Evolutionary conservation across 1,284 basidiomycete species (phyloP), one percentile per base, ranked within the genome.

Genomic region (Anthracocystis panici-leucophaei): DNA sequence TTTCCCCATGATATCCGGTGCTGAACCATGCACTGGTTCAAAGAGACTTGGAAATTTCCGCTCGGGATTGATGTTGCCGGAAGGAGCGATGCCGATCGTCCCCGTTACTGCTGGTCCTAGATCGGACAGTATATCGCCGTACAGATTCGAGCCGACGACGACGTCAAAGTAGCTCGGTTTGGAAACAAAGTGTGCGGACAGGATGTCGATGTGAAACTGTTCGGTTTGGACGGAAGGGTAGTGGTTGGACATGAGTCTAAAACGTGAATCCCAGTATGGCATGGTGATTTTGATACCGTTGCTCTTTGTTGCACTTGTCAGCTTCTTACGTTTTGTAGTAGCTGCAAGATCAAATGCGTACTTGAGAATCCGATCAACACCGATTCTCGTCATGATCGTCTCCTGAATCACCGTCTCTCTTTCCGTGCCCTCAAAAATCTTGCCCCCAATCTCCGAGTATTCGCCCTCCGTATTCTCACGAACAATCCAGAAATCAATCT

Each of bases 401-500:
- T 87, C 88, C 65, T 87, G 87, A 2, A 86, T 82, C 6, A 85
- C 86, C 3, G 83, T 76, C 65, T 87, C 86, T 38, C 82, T 75
- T 1, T 81, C 78, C 20, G 85, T 85, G 1, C 86, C 86, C 18
- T 78, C 75, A 58, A 86, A 85, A 45, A 86, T 86, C 54, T 83
- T 79, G 4, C 89, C 88, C 25, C 89, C 89, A 25, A 88, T 87
- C 6, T 88, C 88, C 5, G 87, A 87, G 78, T 89, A 89, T 76
- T 89, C 88, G 41, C 89, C 89, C 78, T 89, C 89, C n/a, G 87
- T 88, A 70, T 89, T 90, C 82, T 90, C 89, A 50, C 89, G 85
- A 2, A 86, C 77, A 55, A 89, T 88, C 64, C 88, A 85, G 79
- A 88, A 89, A 77, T 90, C 88, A 55, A 89, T 85, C 35, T 86